A percentile compares a stretch with the other conserved stretches of the same genome.
Conservation (phyloP, 768 basidiomycete genomes). For the Trametes elegans region DNA sequence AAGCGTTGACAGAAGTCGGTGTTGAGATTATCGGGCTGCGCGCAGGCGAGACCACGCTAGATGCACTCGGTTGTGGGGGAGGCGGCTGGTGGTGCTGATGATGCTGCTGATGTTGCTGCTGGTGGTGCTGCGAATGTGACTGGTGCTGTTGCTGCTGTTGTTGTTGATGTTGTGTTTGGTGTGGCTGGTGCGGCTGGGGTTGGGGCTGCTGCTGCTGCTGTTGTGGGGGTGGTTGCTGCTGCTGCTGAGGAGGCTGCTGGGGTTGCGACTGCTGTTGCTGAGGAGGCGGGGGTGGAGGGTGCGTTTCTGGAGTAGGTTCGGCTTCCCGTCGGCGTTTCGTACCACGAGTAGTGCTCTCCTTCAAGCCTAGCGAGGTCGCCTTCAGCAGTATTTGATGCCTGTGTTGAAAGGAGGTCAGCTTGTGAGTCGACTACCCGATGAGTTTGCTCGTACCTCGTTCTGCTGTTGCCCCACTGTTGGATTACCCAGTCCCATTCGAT, state of each 20-base stretch:
- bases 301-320: constrained; percentile 30
- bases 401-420: background rate
- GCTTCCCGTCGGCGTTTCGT: constrained; percentile 57
- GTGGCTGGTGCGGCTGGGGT: background rate
- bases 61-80: constrained; percentile 21
- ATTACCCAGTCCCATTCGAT: constrained; percentile 83
- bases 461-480: constrained; percentile 67
- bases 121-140: constrained; percentile 25
- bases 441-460: constrained; percentile 54
- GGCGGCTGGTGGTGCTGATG: constrained; percentile 18
- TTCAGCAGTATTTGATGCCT: constrained; percentile 85
- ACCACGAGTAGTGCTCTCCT: constrained; percentile 67
- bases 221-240: too few species aligned
- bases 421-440: background rate
- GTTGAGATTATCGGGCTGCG: constrained; percentile 40
- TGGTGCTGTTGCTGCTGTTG: constrained; percentile 1
- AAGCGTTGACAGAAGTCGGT: constrained; percentile 39
- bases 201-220: constrained; percentile 32
- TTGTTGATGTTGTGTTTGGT: constrained; percentile 19
- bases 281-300: constrained; percentile 8
- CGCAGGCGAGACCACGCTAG: constrained; percentile 25
- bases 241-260: too few species aligned
- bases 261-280: constrained; percentile 10
- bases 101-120: constrained; percentile 3
- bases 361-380: constrained; percentile 74